A percentile compares a stretch with the other conserved stretches of the same genome.
phyloP scores from a whole-genome alignment of 1,284 basidiomycete species.

The Trichosporon ovoides region DNA sequence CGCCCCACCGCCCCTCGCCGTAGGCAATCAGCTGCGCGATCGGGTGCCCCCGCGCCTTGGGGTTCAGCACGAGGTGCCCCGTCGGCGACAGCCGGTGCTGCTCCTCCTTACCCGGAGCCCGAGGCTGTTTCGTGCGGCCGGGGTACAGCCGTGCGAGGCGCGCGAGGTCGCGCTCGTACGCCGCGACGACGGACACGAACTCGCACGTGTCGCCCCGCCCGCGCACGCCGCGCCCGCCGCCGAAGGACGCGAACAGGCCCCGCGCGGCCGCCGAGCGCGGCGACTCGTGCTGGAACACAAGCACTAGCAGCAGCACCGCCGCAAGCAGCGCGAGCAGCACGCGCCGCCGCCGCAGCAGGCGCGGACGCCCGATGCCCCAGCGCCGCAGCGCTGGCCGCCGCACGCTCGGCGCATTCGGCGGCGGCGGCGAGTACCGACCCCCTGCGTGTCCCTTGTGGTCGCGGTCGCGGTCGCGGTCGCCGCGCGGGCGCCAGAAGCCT shows the following conservation, averaged over 20 bases:
- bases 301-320: neutral
- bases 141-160: slow-evolving; percentile 15
- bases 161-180: slow-evolving; percentile 37
- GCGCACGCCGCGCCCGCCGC: too few relatives aligned
- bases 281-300: neutral
- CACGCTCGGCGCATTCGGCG: neutral
- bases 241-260: too few relatives aligned
- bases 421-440: neutral
- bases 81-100: slow-evolving; percentile 21
- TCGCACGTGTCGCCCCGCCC: slow-evolving; percentile 19
- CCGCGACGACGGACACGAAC: slow-evolving; percentile 41
- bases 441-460: neutral
- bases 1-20: slow-evolving; percentile 64
- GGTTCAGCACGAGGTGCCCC: slow-evolving; percentile 40
- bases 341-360: neutral
- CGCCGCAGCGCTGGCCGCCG: neutral
- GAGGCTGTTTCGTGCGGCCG: too few relatives aligned
- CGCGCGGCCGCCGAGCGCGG: neutral
- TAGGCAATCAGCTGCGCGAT: slow-evolving; percentile 70
- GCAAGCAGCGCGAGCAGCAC: neutral
- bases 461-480: too few relatives aligned
- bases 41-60: slow-evolving; percentile 56
- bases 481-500: too few relatives aligned
- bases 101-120: too few relatives aligned
- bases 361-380: neutral